Conservation (phyloP, 208 protist genomes). For the Leishmania tarentolae region DNA sequence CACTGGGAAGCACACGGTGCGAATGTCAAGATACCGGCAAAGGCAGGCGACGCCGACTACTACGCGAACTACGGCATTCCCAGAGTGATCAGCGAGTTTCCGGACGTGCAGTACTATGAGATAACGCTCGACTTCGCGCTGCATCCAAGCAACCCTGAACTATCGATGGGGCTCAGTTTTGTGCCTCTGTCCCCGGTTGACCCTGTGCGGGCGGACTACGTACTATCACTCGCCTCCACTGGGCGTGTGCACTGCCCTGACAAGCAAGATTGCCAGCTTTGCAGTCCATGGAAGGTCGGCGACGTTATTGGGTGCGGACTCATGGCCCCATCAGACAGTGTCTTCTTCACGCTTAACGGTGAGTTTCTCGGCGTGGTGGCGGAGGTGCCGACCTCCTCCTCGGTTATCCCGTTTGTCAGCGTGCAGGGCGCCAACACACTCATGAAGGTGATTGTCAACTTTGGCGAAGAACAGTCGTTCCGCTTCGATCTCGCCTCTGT, state of each 20-base stretch:
- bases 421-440: conserved; percentile 54
- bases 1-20: conserved; percentile 67
- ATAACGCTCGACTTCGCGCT: conserved; percentile 72
- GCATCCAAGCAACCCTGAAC: conserved; percentile 35
- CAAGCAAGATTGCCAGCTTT: conserved; percentile 41
- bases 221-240: conserved; percentile 56
- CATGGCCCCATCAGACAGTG: conserved; percentile 66
- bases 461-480: conserved; percentile 81
- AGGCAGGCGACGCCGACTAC: conserved; percentile 45
- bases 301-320: conserved; percentile 90
- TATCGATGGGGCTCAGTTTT: conserved; percentile 67
- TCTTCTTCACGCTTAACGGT: conserved; percentile 91
- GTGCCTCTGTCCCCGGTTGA: conserved; percentile 51
- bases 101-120: conserved; percentile 89
- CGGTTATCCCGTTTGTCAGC: conserved; percentile 69
- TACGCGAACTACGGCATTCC: conserved; percentile 73
- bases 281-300: conserved; percentile 57
- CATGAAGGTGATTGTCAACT: conserved; percentile 88
- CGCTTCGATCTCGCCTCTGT: conserved; percentile 79
- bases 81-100: conserved; percentile 71
- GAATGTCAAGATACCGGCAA: conserved; percentile 33
- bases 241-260: conserved; percentile 45
- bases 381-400: conserved; percentile 45
- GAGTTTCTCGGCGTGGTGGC: conserved; percentile 81
- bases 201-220: conserved; percentile 37